These are phyloP conservation scores for Fusarium newnesense DNA, from an alignment of 2,329 filamentous ascomycete genomes.

Conservation along the genomic window DNA sequence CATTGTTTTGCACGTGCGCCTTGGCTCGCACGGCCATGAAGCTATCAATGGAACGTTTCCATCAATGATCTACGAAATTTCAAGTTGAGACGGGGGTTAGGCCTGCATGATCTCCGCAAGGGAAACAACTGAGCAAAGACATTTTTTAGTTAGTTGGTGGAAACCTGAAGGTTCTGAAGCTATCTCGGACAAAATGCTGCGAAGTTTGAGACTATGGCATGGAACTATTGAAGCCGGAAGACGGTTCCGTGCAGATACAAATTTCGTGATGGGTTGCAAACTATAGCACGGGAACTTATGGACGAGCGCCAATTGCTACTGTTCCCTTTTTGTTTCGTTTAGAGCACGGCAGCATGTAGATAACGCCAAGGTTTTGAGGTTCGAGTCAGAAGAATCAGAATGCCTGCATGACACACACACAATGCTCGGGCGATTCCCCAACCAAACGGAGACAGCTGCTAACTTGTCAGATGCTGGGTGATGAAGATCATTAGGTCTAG, in stretches of 20 bases:
- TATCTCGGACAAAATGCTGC: not conserved
- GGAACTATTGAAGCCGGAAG: conserved; percentile 1
- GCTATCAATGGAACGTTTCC: conserved; percentile 29
- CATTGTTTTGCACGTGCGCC: conserved; percentile 23
- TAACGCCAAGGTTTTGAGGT: conserved; percentile 20
- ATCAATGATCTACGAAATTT: conserved; percentile 36
- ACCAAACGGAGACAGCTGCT: conserved; percentile 13
- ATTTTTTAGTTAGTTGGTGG: conserved; percentile 17
- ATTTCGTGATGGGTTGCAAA: conserved; percentile 16
- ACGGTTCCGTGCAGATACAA: conserved; percentile 9
- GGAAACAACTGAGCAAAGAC: conserved; percentile 31
- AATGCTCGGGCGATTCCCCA: conserved; percentile 24
- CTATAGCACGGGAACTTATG: conserved; percentile 13
- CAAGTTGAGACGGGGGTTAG: conserved; percentile 37
- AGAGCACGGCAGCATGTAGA: conserved; percentile 4
- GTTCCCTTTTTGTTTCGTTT: conserved; percentile 2
- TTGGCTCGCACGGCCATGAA: conserved; percentile 18
- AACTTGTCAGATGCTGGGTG: conserved; percentile 7
- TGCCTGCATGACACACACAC: conserved; percentile 33
- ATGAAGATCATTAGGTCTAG: conserved; percentile 37
- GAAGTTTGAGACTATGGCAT: not conserved
- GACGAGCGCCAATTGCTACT: conserved; percentile 1
- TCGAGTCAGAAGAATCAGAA: conserved; percentile 28
- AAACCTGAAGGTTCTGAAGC: not conserved
- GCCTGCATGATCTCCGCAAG: conserved; percentile 44